These are phyloP conservation scores for Rhodotorula diobovata DNA, from an alignment of 768 basidiomycete genomes.

Conservation along the genomic window DNA sequence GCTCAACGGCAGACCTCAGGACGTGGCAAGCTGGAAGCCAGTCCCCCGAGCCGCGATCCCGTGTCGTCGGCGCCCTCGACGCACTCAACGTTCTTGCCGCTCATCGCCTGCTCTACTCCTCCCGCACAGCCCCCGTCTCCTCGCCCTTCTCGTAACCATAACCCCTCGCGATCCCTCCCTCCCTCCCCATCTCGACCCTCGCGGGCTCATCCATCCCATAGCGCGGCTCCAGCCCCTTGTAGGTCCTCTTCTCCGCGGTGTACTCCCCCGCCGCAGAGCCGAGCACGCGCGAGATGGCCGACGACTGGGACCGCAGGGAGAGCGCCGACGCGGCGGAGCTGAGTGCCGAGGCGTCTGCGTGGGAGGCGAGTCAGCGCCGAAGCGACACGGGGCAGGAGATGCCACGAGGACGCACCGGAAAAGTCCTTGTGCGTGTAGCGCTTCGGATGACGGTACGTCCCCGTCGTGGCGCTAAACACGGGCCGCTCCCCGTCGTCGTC, in stretches of 20 bases:
- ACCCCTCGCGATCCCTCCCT: constrained; percentile 76
- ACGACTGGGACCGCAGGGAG: not conserved
- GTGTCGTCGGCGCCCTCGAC: too few relatives aligned
- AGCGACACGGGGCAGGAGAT: too few relatives aligned
- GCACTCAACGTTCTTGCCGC: too few relatives aligned
- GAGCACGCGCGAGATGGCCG: not conserved
- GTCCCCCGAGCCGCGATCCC: too few relatives aligned
- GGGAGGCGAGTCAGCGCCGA: not conserved
- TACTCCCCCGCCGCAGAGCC: constrained; percentile 55
- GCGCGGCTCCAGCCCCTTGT: constrained; percentile 72
- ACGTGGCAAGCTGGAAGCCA: too few relatives aligned
- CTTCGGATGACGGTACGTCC: constrained; percentile 73
- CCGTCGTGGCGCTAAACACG: constrained; percentile 77
- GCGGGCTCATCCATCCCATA: constrained; percentile 74
- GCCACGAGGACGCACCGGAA: constrained; percentile 38
- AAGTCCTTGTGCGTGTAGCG: constrained; percentile 53
- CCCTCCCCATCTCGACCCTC: constrained; percentile 75
- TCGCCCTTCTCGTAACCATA: constrained; percentile 57
- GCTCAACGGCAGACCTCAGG: too few relatives aligned
- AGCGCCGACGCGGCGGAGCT: constrained; percentile 8
- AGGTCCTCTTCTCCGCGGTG: constrained; percentile 62
- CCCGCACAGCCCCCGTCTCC: too few relatives aligned
- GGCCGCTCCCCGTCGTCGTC: constrained; percentile 59
- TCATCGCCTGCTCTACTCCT: too few relatives aligned
- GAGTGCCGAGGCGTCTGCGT: constrained; percentile 42